Base-by-base conservation (phyloP, 192 early-diverging fungal species). In the Rhizophagus sp. region DNA sequence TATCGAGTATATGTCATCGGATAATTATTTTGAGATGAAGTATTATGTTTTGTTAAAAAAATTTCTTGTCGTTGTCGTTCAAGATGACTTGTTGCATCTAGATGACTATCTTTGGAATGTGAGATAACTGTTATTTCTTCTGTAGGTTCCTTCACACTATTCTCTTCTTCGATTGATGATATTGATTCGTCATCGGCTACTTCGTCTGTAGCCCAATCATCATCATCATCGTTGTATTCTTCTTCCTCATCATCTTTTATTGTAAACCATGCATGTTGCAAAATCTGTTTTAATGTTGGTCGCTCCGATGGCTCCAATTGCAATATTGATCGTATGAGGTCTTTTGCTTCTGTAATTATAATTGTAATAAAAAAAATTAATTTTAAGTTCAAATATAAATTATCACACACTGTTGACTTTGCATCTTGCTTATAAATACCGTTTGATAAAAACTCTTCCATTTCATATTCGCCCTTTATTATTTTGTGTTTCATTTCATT, bases 401-500 rank as follows among this genome's bases (percentile, higher is more conserved):
- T 41, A 41, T 8, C 3, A 41, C 39, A 41, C 39, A 41, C 5
- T 36, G 6, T 7, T 41, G 39, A 7, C 39, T 41, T 41, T 41
- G 6, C 5, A 6, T 41, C 0, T 6, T 7, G 39, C 39, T 22
- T 22, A 41, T 57, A 61, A 66, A 73, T 82, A 91, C 91, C 89
- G 63, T 85, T 83, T 25, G 85, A 87, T 79, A 86, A 83, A 25
- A 92, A 83, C 27, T 92, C 92, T 19, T 80, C 82, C 33, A 96
- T 86, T 64, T 89, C 88, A 83, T 94, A 96, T 72, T 95, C 92
- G 12, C 93, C 83, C 41, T 90, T 85, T 52, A 90, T 80, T 33
- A 96, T 96, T 78, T 94, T 94, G 70, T 88, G 85, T 76, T 92
- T 92, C 57, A 92, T 88, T 9, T 87, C 84, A 2, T 81, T 78